phyloP scores from a whole-genome alignment of 345 rosid genomes.

The Gossypium anomalum region DNA sequence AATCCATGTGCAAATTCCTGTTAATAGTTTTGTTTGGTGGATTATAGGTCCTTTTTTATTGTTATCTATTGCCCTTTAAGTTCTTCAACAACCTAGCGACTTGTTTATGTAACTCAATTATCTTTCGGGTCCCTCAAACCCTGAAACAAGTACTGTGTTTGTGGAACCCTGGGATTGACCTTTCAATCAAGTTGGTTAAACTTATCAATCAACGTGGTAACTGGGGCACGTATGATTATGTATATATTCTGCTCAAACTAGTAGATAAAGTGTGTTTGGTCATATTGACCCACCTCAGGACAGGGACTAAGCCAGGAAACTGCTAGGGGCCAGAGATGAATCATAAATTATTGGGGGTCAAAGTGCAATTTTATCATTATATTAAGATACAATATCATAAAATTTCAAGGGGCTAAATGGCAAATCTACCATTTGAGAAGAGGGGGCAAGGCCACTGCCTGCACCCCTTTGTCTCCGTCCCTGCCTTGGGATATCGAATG shows the following conservation, averaged over 20 bases:
- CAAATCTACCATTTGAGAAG: too few species aligned
- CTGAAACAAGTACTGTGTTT: not conserved
- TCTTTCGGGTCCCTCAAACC: not conserved
- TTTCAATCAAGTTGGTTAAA: slow-evolving; percentile 7
- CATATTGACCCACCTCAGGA: not conserved
- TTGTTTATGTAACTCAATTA: not conserved
- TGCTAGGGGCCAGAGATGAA: too few species aligned
- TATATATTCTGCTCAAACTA: not conserved
- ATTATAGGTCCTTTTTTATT: not conserved
- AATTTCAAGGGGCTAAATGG: too few species aligned
- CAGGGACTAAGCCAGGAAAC: too few species aligned
- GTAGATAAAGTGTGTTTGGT: not conserved
- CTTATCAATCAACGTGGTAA: slow-evolving; percentile 2
- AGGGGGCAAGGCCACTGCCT: too few species aligned
- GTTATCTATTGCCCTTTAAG: too few species aligned
- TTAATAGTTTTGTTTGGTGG: not conserved
- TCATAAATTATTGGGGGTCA: too few species aligned
- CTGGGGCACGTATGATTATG: not conserved
- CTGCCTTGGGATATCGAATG: not conserved
- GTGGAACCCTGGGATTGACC: slow-evolving; percentile 13
- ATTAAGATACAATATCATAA: too few species aligned
- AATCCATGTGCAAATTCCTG: not conserved
- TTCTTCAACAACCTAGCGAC: not conserved
- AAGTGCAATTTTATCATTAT: too few species aligned
- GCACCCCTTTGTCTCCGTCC: too few species aligned